These are phyloP conservation scores for Arthrobotrys conoides DNA, from an alignment of 2,329 filamentous ascomycete species.

Conservation along the genomic window DNA sequence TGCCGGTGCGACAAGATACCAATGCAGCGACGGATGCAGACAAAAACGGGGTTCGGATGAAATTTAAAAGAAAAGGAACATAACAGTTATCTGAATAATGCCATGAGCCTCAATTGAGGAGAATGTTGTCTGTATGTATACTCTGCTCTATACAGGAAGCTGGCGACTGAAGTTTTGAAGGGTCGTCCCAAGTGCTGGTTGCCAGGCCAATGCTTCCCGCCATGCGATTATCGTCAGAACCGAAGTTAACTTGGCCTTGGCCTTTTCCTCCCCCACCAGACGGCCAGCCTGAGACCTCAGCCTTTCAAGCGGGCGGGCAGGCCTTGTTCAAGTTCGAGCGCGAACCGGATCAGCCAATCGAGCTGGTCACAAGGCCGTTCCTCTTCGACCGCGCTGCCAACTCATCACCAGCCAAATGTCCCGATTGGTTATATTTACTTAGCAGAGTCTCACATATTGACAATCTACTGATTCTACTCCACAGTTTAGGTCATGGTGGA, in stretches of 20 bases:
- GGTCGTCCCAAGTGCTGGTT: constrained; percentile 15
- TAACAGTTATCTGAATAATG: neutral
- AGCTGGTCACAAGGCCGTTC: constrained; percentile 36
- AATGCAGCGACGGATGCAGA: neutral
- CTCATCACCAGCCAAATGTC: constrained; percentile 53
- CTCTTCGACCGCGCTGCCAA: constrained; percentile 49
- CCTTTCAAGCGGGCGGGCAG: neutral
- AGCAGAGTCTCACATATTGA: neutral
- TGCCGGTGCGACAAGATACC: neutral
- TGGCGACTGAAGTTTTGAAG: constrained; percentile 1
- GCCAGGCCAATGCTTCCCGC: constrained; percentile 52
- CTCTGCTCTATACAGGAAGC: neutral
- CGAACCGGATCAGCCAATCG: constrained; percentile 31
- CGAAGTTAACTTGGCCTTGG: neutral
- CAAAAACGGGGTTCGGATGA: constrained; percentile 10
- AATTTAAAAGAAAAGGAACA: neutral
- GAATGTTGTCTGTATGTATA: neutral
- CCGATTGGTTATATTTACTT: constrained; percentile 44
- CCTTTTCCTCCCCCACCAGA: neutral
- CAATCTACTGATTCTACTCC: neutral
- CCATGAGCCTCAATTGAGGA: neutral
- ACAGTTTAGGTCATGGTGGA: neutral
- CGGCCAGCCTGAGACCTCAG: neutral
- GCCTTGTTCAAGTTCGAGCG: neutral
- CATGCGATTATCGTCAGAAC: constrained; percentile 20